These are phyloP conservation scores for Penicillium vulpinum DNA, from an alignment of 2,329 filamentous ascomycete species.

Conservation along the genomic window DNA sequence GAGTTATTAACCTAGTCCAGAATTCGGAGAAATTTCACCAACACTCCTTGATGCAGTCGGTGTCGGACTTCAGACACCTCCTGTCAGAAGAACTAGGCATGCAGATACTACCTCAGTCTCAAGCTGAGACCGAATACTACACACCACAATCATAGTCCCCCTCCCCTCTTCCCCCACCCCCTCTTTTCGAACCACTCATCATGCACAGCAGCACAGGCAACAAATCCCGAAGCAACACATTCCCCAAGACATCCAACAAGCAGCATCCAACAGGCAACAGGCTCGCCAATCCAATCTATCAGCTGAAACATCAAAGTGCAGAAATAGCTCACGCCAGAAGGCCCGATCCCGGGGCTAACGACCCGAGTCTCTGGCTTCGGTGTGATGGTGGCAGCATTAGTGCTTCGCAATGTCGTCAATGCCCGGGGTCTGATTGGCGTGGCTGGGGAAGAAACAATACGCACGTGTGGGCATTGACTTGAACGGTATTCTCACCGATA, in stretches of 20 bases:
- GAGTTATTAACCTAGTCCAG: no score
- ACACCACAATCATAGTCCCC: neutral
- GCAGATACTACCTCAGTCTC: neutral
- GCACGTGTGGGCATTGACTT: neutral
- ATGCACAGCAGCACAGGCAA: neutral
- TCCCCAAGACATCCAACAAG: neutral
- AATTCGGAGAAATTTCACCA: neutral
- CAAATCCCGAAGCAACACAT: neutral
- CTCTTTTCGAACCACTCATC: neutral
- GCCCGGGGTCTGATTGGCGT: slow-evolving; percentile 6
- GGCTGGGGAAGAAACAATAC: neutral
- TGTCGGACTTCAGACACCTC: no score
- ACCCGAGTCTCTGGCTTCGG: slow-evolving; percentile 11
- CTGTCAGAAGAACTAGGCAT: neutral
- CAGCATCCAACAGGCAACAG: neutral
- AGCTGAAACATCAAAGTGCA: neutral
- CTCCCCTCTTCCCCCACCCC: neutral
- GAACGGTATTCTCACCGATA: slow-evolving; percentile 7
- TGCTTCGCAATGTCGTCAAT: slow-evolving; percentile 3
- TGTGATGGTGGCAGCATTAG: slow-evolving; percentile 14
- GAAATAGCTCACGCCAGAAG: slow-evolving; percentile 7
- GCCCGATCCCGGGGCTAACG: slow-evolving; percentile 8
- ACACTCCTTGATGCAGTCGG: neutral
- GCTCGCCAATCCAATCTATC: neutral
- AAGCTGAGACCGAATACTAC: neutral